Evolutionary conservation across 2,329 filamentous ascomycete genomes (phyloP).

Genomic region (Trichophaea hybrida): DNA sequence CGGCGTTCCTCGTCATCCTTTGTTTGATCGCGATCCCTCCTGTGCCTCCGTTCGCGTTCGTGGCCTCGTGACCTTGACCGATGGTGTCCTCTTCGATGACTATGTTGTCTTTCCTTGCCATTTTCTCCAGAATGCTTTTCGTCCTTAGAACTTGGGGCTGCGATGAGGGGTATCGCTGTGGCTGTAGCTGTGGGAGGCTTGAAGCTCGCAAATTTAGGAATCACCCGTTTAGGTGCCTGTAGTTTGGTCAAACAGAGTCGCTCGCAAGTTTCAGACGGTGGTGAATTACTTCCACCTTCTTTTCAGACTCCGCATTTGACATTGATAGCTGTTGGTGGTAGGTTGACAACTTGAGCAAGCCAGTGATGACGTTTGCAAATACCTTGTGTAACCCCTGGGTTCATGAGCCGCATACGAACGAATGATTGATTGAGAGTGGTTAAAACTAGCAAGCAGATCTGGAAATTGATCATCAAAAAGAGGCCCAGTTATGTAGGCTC

Average conservation of each 20-base stretch:
- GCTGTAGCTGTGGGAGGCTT: conserved; percentile 6
- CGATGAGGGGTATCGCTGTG: conserved; percentile 4
- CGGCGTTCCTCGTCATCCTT: conserved; percentile 1
- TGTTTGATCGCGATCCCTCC: conserved; percentile 1
- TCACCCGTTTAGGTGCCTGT: conserved; percentile 5
- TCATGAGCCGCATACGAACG: too few species aligned
- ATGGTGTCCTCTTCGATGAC: conserved; percentile 8
- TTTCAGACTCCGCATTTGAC: background rate
- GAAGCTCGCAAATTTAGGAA: conserved; percentile 24
- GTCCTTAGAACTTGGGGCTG: background rate
- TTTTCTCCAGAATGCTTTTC: conserved; percentile 7
- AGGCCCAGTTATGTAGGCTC: too few species aligned
- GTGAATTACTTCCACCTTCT: background rate
- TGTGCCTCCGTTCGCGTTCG: conserved; percentile 1
- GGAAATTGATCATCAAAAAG: too few species aligned
- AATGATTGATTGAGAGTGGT: too few species aligned
- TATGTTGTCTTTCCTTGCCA: conserved; percentile 1
- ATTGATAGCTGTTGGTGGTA: background rate
- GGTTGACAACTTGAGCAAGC: background rate
- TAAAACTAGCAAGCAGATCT: too few species aligned
- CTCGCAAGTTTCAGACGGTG: background rate
- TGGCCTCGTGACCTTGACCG: conserved; percentile 16
- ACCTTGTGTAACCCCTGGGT: background rate
- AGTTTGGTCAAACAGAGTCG: background rate
- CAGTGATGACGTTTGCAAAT: background rate